phyloP scores from a whole-genome alignment of 768 basidiomycete genomes.

The Royoungia palumana region DNA sequence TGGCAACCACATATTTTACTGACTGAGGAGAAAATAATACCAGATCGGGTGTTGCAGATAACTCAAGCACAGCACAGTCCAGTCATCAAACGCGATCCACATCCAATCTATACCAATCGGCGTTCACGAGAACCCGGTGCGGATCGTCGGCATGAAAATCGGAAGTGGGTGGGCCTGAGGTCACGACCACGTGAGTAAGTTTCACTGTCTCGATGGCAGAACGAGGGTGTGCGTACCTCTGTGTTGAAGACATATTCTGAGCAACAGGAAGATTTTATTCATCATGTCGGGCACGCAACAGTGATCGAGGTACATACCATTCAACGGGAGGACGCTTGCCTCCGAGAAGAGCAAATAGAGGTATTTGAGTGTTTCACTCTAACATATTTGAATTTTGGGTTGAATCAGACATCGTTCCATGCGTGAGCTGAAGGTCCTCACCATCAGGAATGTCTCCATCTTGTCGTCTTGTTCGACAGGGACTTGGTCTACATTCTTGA shows the following conservation, averaged over 20 bases:
- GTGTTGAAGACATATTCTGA: conserved; percentile 90
- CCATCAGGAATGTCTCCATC: conserved; percentile 96
- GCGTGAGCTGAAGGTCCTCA: conserved; percentile 31
- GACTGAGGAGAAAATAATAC: no score
- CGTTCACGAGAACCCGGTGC: conserved; percentile 44
- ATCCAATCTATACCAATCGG: no score
- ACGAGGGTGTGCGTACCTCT: conserved; percentile 49
- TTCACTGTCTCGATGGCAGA: neutral
- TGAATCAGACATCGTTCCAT: neutral
- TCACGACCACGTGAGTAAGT: neutral
- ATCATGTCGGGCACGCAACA: conserved; percentile 6
- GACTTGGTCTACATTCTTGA: conserved; percentile 80
- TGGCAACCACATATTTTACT: no score
- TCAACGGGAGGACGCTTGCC: conserved; percentile 63
- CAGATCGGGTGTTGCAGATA: no score
- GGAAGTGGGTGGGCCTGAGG: conserved; percentile 66
- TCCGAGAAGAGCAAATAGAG: conserved; percentile 85
- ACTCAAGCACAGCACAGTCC: no score
- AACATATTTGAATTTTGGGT: neutral
- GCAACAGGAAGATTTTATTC: neutral
- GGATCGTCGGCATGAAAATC: conserved; percentile 55
- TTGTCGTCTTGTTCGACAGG: conserved; percentile 72
- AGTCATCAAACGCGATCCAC: neutral
- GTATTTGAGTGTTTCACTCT: conserved; percentile 92
- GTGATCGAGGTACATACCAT: conserved; percentile 47